These are phyloP conservation scores for Tetracladium marchalianum DNA, from an alignment of 495 filamentous ascomycete genomes.

Conservation along the genomic window DNA sequence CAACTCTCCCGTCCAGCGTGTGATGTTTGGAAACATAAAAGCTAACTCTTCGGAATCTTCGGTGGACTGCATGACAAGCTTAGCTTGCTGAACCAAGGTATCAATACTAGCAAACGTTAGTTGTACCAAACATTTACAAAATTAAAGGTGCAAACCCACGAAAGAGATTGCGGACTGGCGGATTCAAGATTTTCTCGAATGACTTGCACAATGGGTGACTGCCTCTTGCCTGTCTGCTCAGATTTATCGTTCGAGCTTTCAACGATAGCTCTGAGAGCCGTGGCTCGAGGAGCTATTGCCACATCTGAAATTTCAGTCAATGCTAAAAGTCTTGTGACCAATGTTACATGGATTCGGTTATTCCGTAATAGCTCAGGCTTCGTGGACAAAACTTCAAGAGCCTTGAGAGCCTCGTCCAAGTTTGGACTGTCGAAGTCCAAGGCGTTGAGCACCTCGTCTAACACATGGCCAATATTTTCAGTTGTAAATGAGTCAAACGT, in stretches of 20 bases:
- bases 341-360: conserved; percentile 26
- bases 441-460: no score
- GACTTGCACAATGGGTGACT: conserved; percentile 21
- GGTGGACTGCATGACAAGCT: conserved; percentile 14
- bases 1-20: conserved; percentile 38
- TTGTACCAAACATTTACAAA: not conserved
- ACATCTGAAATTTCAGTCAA: conserved; percentile 31
- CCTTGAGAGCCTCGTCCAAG: conserved; percentile 20
- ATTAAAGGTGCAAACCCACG: conserved; percentile 20
- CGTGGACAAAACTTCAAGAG: conserved; percentile 29
- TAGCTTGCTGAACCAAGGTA: conserved; percentile 34
- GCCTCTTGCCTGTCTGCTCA: conserved; percentile 2
- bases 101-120: conserved; percentile 23
- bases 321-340: conserved; percentile 33
- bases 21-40: conserved; percentile 31
- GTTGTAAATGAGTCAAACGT: conserved; percentile 23
- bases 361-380: conserved; percentile 25
- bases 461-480: not conserved
- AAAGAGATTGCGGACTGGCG: conserved; percentile 28
- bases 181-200: conserved; percentile 26
- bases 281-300: conserved; percentile 21
- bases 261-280: conserved; percentile 14
- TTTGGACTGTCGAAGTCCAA: conserved; percentile 1
- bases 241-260: not conserved
- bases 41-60: conserved; percentile 11